Evolutionary conservation across 2,329 filamentous ascomycete genomes (phyloP), one percentile per base, ranked within the genome.

Genomic region (Fusarium nematophilum): DNA sequence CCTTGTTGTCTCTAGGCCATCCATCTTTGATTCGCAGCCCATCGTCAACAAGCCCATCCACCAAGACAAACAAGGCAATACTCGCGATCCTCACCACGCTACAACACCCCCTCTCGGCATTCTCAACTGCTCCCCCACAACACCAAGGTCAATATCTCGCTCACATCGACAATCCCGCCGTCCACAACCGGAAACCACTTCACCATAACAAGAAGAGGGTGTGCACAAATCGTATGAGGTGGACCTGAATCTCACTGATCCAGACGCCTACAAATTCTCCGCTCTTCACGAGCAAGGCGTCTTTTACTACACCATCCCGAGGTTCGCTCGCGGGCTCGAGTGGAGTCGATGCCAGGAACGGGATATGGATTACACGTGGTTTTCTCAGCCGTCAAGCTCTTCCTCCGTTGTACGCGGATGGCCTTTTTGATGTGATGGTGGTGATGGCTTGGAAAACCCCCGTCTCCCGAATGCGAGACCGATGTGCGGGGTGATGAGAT

Each of bases 301-400:
- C 59, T 64, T 39, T 42, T 63, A 46, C 21, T 27, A 50, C 21
- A 44, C 30, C 39, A 63, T 63, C 13, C 60, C 60, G 60, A 63
- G 60, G 60, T 38, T 60, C 57, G 40, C 45, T 14, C 5, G 11
- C n/a, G n/a, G n/a, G n/a, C n/a, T n/a, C n/a, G n/a, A 21, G 21
- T 34, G 27, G 26, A 18, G 25, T 15, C 15, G 3, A 10, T 9
- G n/a, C 1, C 13, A 51, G 14, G 14, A 36, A 51, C 8, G 25
- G 30, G 9, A 56, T 9, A 64, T 31, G n/a, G n/a, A n/a, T n/a
- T n/a, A 46, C 60, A 64, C 49, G 55, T 64, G 59, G 49, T 27
- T 57, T 18, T 15, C 45, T 29, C 29, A 13, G 8, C 9, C 23
- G 23, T 26, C 14, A 26, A 46, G n/a, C n/a, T n/a, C 18, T 17